Conservation (phyloP, 2,329 filamentous ascomycete genomes). For the Tympanopsis confertula region DNA sequence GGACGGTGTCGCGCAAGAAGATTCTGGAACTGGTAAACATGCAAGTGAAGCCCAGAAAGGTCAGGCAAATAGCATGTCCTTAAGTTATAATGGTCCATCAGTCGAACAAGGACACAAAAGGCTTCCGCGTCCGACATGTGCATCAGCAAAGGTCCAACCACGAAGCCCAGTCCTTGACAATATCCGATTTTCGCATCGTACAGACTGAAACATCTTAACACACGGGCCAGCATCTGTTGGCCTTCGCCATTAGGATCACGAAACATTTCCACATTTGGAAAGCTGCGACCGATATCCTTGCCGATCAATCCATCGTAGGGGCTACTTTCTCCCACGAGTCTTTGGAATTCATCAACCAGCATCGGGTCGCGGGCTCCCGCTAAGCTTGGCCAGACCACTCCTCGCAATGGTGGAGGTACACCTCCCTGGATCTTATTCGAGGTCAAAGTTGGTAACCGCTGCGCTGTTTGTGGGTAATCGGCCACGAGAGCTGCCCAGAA, state of each 20-base stretch:
- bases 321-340: conserved; percentile 73
- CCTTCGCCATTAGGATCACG: conserved; percentile 88
- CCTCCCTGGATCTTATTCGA: conserved; percentile 92
- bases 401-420: conserved; percentile 78
- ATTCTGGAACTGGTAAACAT: conserved; percentile 90
- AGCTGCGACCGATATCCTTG: conserved; percentile 90
- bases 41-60: conserved; percentile 82
- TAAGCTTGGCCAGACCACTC: conserved; percentile 95
- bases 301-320: conserved; percentile 94
- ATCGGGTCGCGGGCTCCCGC: conserved; percentile 69
- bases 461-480: conserved; percentile 86
- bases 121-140: conserved; percentile 97
- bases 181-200: conserved; percentile 97
- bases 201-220: conserved; percentile 90
- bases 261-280: conserved; percentile 96
- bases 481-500: conserved; percentile 93
- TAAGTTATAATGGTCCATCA: conserved; percentile 96
- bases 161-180: conserved; percentile 90
- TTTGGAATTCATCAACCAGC: conserved; percentile 75
- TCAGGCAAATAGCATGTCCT: conserved; percentile 89
- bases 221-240: conserved; percentile 84
- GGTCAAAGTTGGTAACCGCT: conserved; percentile 76
- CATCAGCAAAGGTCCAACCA: conserved; percentile 93
- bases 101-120: conserved; percentile 85
- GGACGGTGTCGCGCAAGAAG: conserved; percentile 72